Conservation (phyloP, 2,329 filamentous ascomycete genomes). For the Alternaria conjuncta region DNA sequence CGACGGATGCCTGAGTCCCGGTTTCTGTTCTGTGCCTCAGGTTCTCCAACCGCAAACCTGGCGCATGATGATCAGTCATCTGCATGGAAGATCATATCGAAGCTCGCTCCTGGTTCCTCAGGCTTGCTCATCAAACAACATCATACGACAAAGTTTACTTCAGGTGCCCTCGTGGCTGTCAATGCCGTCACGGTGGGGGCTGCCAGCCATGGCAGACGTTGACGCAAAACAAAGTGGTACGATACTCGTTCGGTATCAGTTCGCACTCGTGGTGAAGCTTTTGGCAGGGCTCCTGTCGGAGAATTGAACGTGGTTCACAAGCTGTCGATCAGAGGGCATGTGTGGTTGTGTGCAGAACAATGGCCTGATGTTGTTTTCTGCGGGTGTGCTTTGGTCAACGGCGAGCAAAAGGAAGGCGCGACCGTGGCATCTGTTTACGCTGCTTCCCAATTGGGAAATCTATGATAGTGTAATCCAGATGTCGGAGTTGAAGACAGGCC, state of each 20-base stretch:
- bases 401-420: neutral
- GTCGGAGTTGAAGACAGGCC: neutral
- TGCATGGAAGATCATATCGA: slow-evolving; percentile 23
- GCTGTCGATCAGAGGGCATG: slow-evolving; percentile 3
- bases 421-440: slow-evolving; percentile 16
- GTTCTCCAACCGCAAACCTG: slow-evolving; percentile 8
- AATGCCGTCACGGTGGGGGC: slow-evolving; percentile 15
- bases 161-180: slow-evolving; percentile 27
- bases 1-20: slow-evolving; percentile 46
- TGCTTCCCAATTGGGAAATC: slow-evolving; percentile 19
- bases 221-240: slow-evolving; percentile 43
- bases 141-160: slow-evolving; percentile 48
- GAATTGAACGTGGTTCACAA: slow-evolving; percentile 3
- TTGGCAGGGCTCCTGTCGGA: slow-evolving; percentile 12
- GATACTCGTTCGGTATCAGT: slow-evolving; percentile 38
- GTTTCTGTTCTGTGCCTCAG: slow-evolving; percentile 37
- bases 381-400: slow-evolving; percentile 2
- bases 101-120: slow-evolving; percentile 18
- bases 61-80: slow-evolving; percentile 12
- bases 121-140: slow-evolving; percentile 39
- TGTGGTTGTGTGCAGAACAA: slow-evolving; percentile 28
- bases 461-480: slow-evolving; percentile 7
- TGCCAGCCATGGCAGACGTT: slow-evolving; percentile 24
- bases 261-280: slow-evolving; percentile 21
- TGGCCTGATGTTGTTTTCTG: slow-evolving; percentile 43